A percentile compares a stretch with the other conserved stretches of the same genome.
These are phyloP conservation scores for Ganoderma resinaceum DNA, from an alignment of 1,284 basidiomycete genomes.

Conservation along the genomic window DNA sequence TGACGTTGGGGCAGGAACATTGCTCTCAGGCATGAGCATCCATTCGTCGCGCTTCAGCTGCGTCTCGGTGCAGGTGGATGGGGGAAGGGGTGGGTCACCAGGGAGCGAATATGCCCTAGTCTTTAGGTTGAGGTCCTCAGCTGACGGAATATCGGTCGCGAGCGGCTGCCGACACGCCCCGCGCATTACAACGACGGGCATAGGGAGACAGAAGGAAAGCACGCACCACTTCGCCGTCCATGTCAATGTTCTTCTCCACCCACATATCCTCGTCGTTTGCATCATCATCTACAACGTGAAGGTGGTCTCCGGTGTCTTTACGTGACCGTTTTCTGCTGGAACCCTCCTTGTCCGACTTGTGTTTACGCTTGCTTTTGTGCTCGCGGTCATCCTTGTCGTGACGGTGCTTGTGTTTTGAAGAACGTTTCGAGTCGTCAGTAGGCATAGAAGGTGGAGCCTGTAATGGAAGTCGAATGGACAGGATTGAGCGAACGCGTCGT, in stretches of 20 bases:
- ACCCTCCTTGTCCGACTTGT: conserved; percentile 51
- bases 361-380: conserved; percentile 56
- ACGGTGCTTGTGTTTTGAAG: conserved; percentile 45
- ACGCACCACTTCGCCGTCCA: conserved; percentile 75
- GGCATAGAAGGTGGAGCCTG: conserved; percentile 12
- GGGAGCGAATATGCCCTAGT: conserved; percentile 58
- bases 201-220: neutral
- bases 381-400: conserved; percentile 48
- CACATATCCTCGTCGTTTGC: conserved; percentile 76
- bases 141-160: conserved; percentile 79
- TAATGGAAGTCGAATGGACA: too few species aligned
- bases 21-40: conserved; percentile 76
- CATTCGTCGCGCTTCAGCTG: conserved; percentile 81
- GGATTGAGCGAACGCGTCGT: too few species aligned
- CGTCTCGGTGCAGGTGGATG: conserved; percentile 51
- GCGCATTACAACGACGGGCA: conserved; percentile 8
- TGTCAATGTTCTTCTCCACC: conserved; percentile 88
- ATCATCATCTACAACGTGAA: conserved; percentile 72
- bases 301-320: conserved; percentile 39
- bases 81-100: conserved; percentile 54
- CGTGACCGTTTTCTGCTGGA: conserved; percentile 44
- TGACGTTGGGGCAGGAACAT: conserved; percentile 34
- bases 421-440: conserved; percentile 33
- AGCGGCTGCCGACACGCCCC: conserved; percentile 53
- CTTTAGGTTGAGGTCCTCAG: conserved; percentile 73